These are phyloP conservation scores for Cryptococcus neoformans DNA, from an alignment of 1,284 basidiomycete genomes.

Conservation along the genomic window DNA sequence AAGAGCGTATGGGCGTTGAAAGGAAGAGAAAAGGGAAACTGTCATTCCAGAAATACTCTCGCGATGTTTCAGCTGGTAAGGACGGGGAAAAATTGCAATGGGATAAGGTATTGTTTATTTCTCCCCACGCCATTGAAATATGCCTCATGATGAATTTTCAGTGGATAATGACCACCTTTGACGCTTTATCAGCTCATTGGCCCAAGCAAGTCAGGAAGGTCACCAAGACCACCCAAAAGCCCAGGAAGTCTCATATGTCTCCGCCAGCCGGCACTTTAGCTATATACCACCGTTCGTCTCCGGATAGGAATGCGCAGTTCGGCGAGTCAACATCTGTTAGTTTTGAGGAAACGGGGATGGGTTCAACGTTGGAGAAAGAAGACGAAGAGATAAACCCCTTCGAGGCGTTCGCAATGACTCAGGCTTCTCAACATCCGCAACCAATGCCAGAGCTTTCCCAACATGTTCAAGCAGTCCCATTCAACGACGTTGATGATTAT, in stretches of 20 bases:
- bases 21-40: constrained; percentile 48
- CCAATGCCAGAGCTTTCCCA: constrained; percentile 43
- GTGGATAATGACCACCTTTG: constrained; percentile 82
- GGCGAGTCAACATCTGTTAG: not conserved
- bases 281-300: not conserved
- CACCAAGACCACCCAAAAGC: constrained; percentile 19
- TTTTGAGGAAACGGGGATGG: not conserved
- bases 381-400: constrained; percentile 42
- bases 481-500: constrained; percentile 30
- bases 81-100: constrained; percentile 40
- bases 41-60: constrained; percentile 38
- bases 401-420: constrained; percentile 32
- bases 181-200: constrained; percentile 60
- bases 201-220: constrained; percentile 18
- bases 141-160: constrained; percentile 14
- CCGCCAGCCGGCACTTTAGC: constrained; percentile 9
- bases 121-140: not conserved
- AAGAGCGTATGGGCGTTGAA: constrained; percentile 40
- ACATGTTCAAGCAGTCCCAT: constrained; percentile 31
- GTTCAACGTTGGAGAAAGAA: constrained; percentile 9
- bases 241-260: constrained; percentile 16
- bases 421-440: constrained; percentile 29
- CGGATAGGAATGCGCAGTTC: not conserved
- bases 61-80: constrained; percentile 21
- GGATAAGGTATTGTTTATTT: constrained; percentile 48